These are phyloP conservation scores for Termitomyces sp. DNA, from an alignment of 768 basidiomycete genomes.

Conservation along the genomic window DNA sequence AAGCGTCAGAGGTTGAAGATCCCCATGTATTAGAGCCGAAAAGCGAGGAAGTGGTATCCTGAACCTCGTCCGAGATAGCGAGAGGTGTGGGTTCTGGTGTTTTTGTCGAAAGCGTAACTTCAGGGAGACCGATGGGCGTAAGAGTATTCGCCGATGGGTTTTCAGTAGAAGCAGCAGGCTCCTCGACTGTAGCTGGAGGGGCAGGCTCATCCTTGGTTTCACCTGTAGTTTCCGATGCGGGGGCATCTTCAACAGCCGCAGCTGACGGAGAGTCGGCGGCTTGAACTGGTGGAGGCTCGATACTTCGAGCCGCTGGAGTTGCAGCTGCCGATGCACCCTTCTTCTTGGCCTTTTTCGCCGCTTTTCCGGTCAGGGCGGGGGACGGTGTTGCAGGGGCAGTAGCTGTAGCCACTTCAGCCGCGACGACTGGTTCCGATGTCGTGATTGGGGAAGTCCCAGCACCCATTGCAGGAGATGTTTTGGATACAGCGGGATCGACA, in stretches of 20 bases:
- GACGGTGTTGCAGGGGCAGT: slow-evolving; percentile 7
- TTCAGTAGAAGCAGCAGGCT: neutral
- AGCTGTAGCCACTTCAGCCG: slow-evolving; percentile 8
- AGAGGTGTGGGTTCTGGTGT: slow-evolving; percentile 12
- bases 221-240: neutral
- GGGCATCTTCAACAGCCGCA: neutral
- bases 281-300: slow-evolving; percentile 5
- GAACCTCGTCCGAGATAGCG: slow-evolving; percentile 9
- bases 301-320: slow-evolving; percentile 14
- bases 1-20: slow-evolving; percentile 4
- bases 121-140: slow-evolving; percentile 18
- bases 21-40: slow-evolving; percentile 11
- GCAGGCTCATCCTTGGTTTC: slow-evolving; percentile 22
- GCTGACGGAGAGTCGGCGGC: slow-evolving; percentile 10
- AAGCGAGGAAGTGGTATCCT: slow-evolving; percentile 13
- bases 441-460: slow-evolving; percentile 19
- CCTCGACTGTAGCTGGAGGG: neutral
- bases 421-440: slow-evolving; percentile 11
- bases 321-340: slow-evolving; percentile 12
- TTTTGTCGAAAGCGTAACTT: slow-evolving; percentile 14
- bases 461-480: slow-evolving; percentile 20
- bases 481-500: neutral
- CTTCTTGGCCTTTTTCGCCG: slow-evolving; percentile 15
- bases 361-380: slow-evolving; percentile 5
- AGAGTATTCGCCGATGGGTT: slow-evolving; percentile 15